These are phyloP conservation scores for Polygonum aviculare DNA, from an alignment of 148 eudicot genomes.

Conservation along the genomic window DNA sequence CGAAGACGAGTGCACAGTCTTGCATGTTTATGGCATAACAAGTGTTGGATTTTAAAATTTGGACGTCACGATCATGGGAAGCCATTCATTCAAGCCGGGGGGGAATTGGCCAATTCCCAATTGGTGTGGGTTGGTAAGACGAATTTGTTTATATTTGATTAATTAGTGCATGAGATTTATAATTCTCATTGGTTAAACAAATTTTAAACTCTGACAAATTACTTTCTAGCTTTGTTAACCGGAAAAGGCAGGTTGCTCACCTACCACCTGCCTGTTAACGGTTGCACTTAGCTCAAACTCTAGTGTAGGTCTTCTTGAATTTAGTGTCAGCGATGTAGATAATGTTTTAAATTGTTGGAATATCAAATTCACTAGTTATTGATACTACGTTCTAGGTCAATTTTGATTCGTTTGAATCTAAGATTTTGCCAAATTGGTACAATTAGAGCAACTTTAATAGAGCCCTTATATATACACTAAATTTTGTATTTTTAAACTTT, in stretches of 20 bases:
- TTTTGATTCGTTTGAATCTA: too few species aligned
- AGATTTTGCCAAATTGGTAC: neutral
- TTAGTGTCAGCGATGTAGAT: neutral
- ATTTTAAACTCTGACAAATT: neutral
- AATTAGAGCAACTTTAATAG: neutral
- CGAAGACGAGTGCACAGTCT: neutral
- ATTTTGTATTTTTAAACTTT: too few species aligned
- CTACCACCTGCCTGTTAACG: neutral
- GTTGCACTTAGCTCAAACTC: neutral
- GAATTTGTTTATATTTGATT: neutral
- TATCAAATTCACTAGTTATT: too few species aligned
- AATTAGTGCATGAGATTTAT: neutral
- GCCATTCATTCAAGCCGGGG: neutral
- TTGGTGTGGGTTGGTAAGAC: neutral
- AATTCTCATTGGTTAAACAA: neutral
- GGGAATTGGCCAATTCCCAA: neutral
- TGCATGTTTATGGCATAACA: neutral
- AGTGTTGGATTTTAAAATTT: neutral
- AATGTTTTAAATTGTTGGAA: neutral
- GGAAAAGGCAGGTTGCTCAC: slow-evolving; percentile 1
- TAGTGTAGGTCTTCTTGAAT: neutral
- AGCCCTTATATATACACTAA: too few species aligned
- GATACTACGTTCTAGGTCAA: too few species aligned
- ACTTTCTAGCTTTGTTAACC: neutral
- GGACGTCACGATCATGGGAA: neutral